Percentiles rank a stretch among this genome's conserved stretches.
These are phyloP conservation scores for Cercospora janseana DNA, from an alignment of 2,329 filamentous ascomycete species.

Conservation along the genomic window DNA sequence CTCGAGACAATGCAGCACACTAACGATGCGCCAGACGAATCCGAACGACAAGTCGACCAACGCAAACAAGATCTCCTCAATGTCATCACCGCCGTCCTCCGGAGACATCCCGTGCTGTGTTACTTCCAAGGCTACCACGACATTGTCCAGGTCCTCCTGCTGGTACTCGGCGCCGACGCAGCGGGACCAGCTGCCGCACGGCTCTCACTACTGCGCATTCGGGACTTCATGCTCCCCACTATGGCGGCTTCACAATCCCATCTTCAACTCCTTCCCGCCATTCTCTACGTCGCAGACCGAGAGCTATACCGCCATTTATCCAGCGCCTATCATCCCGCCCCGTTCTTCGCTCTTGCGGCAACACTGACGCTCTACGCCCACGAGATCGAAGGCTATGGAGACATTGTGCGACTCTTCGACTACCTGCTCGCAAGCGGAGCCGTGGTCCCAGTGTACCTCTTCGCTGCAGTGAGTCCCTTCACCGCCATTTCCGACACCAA, in stretches of 20 bases:
- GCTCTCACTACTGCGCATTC: conserved; percentile 85
- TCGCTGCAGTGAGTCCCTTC: conserved; percentile 59
- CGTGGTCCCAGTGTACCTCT: conserved; percentile 87
- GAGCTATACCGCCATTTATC: conserved; percentile 64
- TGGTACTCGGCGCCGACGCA: conserved; percentile 68
- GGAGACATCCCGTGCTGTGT: conserved; percentile 76
- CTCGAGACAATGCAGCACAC: neutral
- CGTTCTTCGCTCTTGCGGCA: conserved; percentile 90
- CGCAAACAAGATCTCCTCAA: conserved; percentile 75
- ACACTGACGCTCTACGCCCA: conserved; percentile 96
- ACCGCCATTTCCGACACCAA: neutral
- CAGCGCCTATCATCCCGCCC: conserved; percentile 50
- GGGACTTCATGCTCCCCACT: conserved; percentile 95
- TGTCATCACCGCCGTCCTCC: conserved; percentile 77
- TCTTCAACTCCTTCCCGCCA: conserved; percentile 80
- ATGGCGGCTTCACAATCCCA: conserved; percentile 78
- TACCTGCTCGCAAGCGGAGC: conserved; percentile 83
- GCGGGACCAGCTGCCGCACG: conserved; percentile 67
- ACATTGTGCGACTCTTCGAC: conserved; percentile 89
- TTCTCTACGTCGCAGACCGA: conserved; percentile 71
- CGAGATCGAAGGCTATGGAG: conserved; percentile 84
- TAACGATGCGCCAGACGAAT: conserved; percentile 54
- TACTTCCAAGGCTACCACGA: conserved; percentile 99
- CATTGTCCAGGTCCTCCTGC: conserved; percentile 90
- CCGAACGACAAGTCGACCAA: conserved; percentile 63